Percentiles rank a stretch among this genome's conserved stretches.
Evolutionary conservation across 2,329 filamentous ascomycete genomes (phyloP).

Genomic region (Penicillium expansum): DNA sequence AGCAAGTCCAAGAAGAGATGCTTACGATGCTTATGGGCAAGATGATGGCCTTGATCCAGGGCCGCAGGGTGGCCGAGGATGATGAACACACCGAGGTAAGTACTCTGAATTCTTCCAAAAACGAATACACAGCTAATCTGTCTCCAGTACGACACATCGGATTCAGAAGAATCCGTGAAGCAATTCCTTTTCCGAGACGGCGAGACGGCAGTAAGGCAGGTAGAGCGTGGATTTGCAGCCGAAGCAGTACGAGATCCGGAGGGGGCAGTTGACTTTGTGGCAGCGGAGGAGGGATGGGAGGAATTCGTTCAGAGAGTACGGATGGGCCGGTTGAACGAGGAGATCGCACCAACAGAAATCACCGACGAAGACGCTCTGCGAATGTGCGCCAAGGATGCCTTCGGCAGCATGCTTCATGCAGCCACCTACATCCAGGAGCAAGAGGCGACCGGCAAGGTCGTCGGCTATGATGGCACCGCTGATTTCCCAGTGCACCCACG

Average conservation of each 20-base stretch:
- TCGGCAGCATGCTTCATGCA: conserved; percentile 32
- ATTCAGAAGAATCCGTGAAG: conserved; percentile 28
- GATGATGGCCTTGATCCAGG: conserved; percentile 19
- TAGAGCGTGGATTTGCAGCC: conserved; percentile 37
- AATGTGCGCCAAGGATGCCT: conserved; percentile 24
- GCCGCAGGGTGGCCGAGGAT: conserved; percentile 22
- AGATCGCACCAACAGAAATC: conserved; percentile 39
- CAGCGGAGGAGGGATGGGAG: conserved; percentile 39
- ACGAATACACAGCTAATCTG: background rate
- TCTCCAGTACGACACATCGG: conserved; percentile 32
- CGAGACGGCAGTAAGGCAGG: conserved; percentile 22
- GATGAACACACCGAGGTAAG: conserved; percentile 29
- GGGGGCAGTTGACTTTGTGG: conserved; percentile 36
- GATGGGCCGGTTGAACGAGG: conserved; percentile 38
- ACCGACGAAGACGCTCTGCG: conserved; percentile 22
- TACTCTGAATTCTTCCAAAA: background rate
- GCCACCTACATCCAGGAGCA: conserved; percentile 23
- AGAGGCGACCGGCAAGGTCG: background rate
- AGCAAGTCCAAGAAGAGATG: conserved; percentile 17
- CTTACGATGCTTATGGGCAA: conserved; percentile 20
- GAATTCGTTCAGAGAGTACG: conserved; percentile 42
- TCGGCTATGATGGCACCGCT: conserved; percentile 8
- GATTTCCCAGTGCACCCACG: conserved; percentile 16
- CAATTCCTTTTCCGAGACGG: conserved; percentile 23
- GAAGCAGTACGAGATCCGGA: conserved; percentile 34